Base-by-base conservation (phyloP, 2,329 filamentous ascomycete genomes). In the Alternaria tenuissima region DNA sequence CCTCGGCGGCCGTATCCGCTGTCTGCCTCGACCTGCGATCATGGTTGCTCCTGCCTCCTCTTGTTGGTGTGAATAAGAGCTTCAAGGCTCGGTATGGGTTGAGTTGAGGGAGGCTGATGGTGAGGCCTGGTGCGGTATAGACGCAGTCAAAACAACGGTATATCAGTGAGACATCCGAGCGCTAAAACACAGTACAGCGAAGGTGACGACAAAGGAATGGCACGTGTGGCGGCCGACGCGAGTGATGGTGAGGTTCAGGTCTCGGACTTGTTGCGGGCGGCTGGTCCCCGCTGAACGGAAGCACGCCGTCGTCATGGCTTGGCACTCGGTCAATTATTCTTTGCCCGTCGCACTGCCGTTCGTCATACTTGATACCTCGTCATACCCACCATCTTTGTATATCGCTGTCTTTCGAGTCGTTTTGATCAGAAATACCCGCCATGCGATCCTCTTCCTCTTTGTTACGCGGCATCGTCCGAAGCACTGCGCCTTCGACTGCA, bases 1-100 rank as follows among this genome's bases (percentile, higher is more conserved):
- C 74, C 88, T 82, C 36, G 90, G 90, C 57, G 89, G 86, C 54
- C 89, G 82, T 62, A 92, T 91, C 74, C 89, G 91, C 44, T 84
- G 82, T 63, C 84, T 82, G 49, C 85, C 85, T 74, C 85, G 82
- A 61, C 81, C 81, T 74, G 86, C 82, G 64, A 83, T 79, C 83
- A 86, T 84, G 8, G 72, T 79, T 41, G 46, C 46, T 24, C 49
- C 36, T 26, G 48, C 14, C 36, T 51, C 55, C 32, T 38, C 36
- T n/a, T 56, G 36, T 20, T 30, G 26, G 14, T 43, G n/a, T 28
- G 28, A 22, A 39, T 12, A 11, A 44, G 39, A 47, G 47, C 44
- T 42, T 16, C 41, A 43, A 14, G 22, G n/a, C 44, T 16, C 18
- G 42, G 52, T 41, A 34, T 36, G 47, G 57, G 41, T 42, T n/a